A percentile compares a stretch with the other conserved stretches of the same genome.
These are phyloP conservation scores for Trypanosoma melophagium DNA, from an alignment of 208 protist genomes.

Conservation along the genomic window DNA sequence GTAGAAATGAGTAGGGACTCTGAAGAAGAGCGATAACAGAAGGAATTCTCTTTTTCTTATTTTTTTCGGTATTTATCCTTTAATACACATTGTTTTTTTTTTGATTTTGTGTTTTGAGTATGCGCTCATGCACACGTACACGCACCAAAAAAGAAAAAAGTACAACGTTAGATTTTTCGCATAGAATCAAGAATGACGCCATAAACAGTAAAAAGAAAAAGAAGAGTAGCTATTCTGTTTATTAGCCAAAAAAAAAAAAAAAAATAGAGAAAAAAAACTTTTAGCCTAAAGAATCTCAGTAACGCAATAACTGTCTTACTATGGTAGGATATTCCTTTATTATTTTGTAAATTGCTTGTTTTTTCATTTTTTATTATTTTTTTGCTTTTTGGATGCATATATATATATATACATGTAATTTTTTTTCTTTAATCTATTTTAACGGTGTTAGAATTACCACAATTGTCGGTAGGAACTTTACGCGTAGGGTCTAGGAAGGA, in stretches of 20 bases:
- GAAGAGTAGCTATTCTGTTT: background rate
- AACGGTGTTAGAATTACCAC: too few species aligned
- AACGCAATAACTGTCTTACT: too few species aligned
- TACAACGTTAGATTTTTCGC: background rate
- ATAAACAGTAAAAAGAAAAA: background rate
- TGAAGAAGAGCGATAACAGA: slow-evolving; percentile 34
- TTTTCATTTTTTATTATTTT: background rate
- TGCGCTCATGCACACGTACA: background rate
- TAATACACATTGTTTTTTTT: background rate
- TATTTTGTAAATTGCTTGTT: too few species aligned
- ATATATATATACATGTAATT: too few species aligned
- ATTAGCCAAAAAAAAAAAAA: too few species aligned
- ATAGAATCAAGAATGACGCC: too few species aligned
- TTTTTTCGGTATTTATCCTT: background rate
- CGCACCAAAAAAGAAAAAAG: background rate
- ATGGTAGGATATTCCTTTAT: too few species aligned
- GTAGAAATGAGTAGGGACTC: slow-evolving; percentile 61
- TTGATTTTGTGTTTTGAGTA: background rate
- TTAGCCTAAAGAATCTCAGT: too few species aligned
- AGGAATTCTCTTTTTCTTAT: background rate
- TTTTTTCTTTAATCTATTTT: too few species aligned
- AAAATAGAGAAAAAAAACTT: too few species aligned
- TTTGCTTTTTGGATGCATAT: background rate
- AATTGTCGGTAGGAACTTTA: too few species aligned
- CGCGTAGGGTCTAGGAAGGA: background rate